Base-by-base conservation (phyloP, 176 grass and related monocot genomes). In the Metroxylon sagu region DNA sequence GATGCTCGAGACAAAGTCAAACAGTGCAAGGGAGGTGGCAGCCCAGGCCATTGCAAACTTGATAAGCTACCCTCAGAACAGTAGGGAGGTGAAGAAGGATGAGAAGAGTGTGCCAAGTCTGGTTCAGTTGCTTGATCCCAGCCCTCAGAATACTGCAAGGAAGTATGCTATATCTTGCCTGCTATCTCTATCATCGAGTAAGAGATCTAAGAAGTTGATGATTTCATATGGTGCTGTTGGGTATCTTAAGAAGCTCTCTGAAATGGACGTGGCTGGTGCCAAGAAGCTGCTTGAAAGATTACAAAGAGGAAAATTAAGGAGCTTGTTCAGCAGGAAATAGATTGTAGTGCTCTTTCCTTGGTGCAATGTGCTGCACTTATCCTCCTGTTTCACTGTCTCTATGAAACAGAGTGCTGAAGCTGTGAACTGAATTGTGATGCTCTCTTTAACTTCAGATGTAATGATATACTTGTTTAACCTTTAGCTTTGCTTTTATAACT, bases 81-180 rank as follows among this genome's bases (percentile, higher is more conserved):
- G 76, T 4, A 67, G 85, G 39, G 82, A 98, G 29, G 18, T 98
- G 16, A 98, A 93, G 69, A 98, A 80, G 85, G 79, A 93, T 60
- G 94, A 93, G 64, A 98, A 98, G 85, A 89, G 87, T 54, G 85
- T 98, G 61, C 94, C 94, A 3, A 93, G 85, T 81, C 80, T 98
- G 79, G 94, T 98, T 35, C 94, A 93, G 60, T 76, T 98, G 79
- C 84, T 98, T 0, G 84, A 98, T 23, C 88, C 94, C 19, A 89
- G 84, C 60, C 88, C 81, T 1, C 68, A 76, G 60, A 98, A 98
- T 67, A 98, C 94, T 3, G 94, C 94, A 0, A 98, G 92, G 82
- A 98, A 98, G 88, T 93, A 98, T 48, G 94, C 94, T 5, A 85
- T 97, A 64, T 81, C 80, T 4, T 91, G 84, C 68, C 85, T 97